Base-by-base conservation (phyloP, 352 stramenopile genomes). In the Globisporangium cederbergense region DNA sequence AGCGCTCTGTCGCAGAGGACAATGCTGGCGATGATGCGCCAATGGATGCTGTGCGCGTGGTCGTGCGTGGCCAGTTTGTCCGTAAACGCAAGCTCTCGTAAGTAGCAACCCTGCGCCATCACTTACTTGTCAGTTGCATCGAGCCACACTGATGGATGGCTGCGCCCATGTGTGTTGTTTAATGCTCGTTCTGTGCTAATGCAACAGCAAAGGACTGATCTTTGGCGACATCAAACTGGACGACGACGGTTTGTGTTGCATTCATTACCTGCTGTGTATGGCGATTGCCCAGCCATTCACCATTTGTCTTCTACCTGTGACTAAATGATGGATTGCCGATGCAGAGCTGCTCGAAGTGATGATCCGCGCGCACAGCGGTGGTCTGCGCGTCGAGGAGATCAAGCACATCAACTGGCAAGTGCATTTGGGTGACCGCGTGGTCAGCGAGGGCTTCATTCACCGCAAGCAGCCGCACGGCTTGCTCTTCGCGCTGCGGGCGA, bases 1-100 rank as follows among this genome's bases (percentile, higher is more conserved):
- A 66, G 32, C 60, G 51, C 18, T 10, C 2, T 18, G 6, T 30
- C 25, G 7, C 51, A 58, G 52, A 45, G 9, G n/a, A 18, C n/a
- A 49, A 2, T 42, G 3, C 13, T 32, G 7, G 20, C 13, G 18
- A 2, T 11, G 16, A n/a, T 22, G 50, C 9, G 8, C 28, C 49
- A 18, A 1, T 60, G 0, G 38, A 47, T 25, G 20, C 60, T 16
- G 40, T 77, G 14, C 63, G 53, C 55, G 73, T 84, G 30, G 68
- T 49, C 5, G 76, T 94, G 22, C 70, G 73, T n/a, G 87, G 87
- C 4, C 83, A 78, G 43, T 88, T 93, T 36, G 64, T 93, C 13
- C 85, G 84, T 61, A 93, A 91, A 46, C 83, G 87, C 62, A 89
- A 89, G 50, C 86, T 95, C 61, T 95, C 87, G 84, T 93, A 77